phyloP scores from a whole-genome alignment of 805 yeast species.

The Yamadazyma takamatsuzukensis region DNA sequence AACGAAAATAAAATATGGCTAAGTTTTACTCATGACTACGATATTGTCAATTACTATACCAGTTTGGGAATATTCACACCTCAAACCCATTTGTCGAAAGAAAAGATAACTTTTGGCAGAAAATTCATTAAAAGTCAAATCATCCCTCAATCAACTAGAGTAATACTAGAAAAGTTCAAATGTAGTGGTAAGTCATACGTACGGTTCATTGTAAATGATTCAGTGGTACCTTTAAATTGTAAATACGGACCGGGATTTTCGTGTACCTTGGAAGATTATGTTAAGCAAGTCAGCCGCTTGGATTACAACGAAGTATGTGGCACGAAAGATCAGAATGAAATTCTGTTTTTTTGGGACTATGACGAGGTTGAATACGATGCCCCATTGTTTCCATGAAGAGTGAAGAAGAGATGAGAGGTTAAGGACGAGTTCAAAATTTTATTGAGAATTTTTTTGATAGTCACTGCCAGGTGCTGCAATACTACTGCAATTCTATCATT shows the following conservation, averaged over 20 bases:
- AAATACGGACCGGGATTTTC: constrained; percentile 40
- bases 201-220: constrained; percentile 36
- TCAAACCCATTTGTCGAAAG: constrained; percentile 1
- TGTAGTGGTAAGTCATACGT: constrained; percentile 28
- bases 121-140: constrained; percentile 20
- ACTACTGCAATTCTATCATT: too few relatives aligned
- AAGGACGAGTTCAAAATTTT: too few relatives aligned
- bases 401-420: too few relatives aligned
- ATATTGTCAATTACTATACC: constrained; percentile 55
- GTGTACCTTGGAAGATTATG: constrained; percentile 31
- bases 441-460: too few relatives aligned
- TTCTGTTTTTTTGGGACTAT: constrained; percentile 43
- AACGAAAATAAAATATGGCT: constrained; percentile 55
- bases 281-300: constrained; percentile 13
- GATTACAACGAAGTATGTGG: constrained; percentile 27
- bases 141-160: constrained; percentile 39
- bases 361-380: constrained; percentile 4
- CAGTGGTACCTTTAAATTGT: constrained; percentile 37
- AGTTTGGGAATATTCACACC: constrained; percentile 54
- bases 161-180: constrained; percentile 31
- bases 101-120: background rate
- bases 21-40: constrained; percentile 74
- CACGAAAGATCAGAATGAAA: constrained; percentile 11
- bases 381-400: background rate
- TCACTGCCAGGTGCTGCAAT: too few relatives aligned